Base-by-base conservation (phyloP, 2,329 filamentous ascomycete species). In the Plenodomus tracheiphilus region DNA sequence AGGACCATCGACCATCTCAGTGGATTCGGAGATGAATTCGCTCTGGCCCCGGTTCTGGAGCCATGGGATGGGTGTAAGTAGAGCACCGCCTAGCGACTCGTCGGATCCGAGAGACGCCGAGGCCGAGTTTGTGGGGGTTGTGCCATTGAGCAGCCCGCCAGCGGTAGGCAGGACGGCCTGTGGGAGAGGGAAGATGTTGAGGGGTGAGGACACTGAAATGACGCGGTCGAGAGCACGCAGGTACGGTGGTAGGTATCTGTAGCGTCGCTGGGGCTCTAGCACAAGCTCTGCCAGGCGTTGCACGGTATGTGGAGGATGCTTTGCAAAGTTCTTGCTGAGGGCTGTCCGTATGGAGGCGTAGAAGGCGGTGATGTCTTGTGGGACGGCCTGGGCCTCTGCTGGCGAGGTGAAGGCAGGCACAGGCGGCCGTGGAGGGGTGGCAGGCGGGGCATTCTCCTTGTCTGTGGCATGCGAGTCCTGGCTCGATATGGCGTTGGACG, bases 51-150 rank as follows among this genome's bases (percentile, higher is more conserved):
- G 58, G 50, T 70, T 65, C 47, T 73, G 62, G 42, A 97, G 77
- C 94, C 94, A 99, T 0, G 92, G 89, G 48, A 99, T 97, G 0
- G 93, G 94, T 1, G 93, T 97, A 41, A 99, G 79, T 16, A 97
- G 79, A 0, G 94, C 94, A 6, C 94, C 94, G 18, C 93, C 93
- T 1, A 97, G 77, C 11, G 87, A 88, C 69, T 97, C 93, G 62
- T 97, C 93, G 41, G 88, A 91, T 2, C 91, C 92, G 6, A 93
- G 76, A 0, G 74, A 59, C 1, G 64, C 56, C 4, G 72, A 61
- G 58, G 72, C 58, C 54, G 70, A 40, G 2, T 53, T 54, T 16
- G 81, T 77, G 2, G 58, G 52, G n/a, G 79, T 76, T 7, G 79
- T 71, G 20, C 88, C 89, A 64, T 94, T 92, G 43, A 79, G 71